Evolutionary conservation across 257 asterid species (phyloP), one percentile per base, ranked within the genome.

Genomic region (Ophiorrhiza pumila): DNA sequence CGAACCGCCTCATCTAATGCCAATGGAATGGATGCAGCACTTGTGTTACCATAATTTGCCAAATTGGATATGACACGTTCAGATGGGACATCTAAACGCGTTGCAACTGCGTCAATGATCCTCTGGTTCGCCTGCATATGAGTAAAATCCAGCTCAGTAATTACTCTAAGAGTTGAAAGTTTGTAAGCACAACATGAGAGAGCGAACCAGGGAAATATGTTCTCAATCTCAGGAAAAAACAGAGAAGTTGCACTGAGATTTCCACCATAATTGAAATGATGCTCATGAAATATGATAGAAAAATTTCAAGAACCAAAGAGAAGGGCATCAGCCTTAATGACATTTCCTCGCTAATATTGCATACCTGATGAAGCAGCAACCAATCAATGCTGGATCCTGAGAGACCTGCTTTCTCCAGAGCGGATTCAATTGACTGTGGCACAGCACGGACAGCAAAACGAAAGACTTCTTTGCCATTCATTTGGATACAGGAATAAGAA

Each of bases 401-500:
- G 50, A 95, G 85, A 50, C 98, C 97, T 4, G 99, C 96, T 81
- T 87, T 95, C 76, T 77, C 78, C 23, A 95, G 80, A 58, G 99
- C 90, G 73, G 80, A 79, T 69, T 85, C 97, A 64, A 95, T 92
- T 1, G 99, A 92, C 77, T 90, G 93, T 25, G 99, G 99, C 78
- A 95, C 99, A 49, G 72, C 96, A 56, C 97, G 95, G 59, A 75
- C 86, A 17, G 99, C 99, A 78, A 95, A 95, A 2, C 98, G 96
- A 65, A 95, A 95, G 57, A 95, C 99, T 83, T 95, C 99, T 80
- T 92, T 92, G 46, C 99, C 99, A n/a, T 95, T 95, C 99, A 95
- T 95, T 80, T 92, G 90, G 71, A 95, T 84, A 80, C 89, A 87
- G 4, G 99, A 95, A 78, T 85, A 95, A 1, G 93, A 81, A 3